Conservation (phyloP, 352 stramenopile genomes). For the Blastocystis sp. region DNA sequence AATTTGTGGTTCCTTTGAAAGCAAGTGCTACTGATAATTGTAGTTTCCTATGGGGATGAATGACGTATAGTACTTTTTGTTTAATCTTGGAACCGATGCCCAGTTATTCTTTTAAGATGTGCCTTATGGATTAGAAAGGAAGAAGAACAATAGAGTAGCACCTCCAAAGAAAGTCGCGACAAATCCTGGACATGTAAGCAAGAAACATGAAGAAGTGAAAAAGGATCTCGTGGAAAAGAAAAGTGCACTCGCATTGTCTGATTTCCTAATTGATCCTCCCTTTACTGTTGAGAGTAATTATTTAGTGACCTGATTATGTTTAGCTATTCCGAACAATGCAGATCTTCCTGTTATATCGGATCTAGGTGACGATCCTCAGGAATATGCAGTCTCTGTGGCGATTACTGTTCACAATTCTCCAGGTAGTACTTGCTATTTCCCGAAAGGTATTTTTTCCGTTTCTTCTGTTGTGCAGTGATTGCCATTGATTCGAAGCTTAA, state of each 20-base stretch:
- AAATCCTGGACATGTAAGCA: background rate
- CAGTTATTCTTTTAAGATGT: background rate
- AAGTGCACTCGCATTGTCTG: background rate
- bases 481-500: background rate
- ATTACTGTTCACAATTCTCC: background rate
- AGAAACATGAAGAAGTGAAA: background rate
- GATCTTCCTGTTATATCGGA: background rate
- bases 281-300: background rate
- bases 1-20: background rate
- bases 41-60: background rate
- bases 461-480: background rate
- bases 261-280: background rate
- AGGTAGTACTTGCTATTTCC: background rate
- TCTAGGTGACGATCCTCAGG: slow-evolving; percentile 12
- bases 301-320: background rate
- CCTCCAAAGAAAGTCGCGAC: background rate
- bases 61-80: background rate
- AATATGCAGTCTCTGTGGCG: background rate
- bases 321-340: background rate
- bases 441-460: background rate
- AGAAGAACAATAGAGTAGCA: background rate
- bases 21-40: background rate
- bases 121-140: background rate
- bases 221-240: slow-evolving; percentile 18
- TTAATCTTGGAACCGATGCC: background rate